These are phyloP conservation scores for Cubamyces lactineus DNA, from an alignment of 768 basidiomycete species.

Conservation along the genomic window DNA sequence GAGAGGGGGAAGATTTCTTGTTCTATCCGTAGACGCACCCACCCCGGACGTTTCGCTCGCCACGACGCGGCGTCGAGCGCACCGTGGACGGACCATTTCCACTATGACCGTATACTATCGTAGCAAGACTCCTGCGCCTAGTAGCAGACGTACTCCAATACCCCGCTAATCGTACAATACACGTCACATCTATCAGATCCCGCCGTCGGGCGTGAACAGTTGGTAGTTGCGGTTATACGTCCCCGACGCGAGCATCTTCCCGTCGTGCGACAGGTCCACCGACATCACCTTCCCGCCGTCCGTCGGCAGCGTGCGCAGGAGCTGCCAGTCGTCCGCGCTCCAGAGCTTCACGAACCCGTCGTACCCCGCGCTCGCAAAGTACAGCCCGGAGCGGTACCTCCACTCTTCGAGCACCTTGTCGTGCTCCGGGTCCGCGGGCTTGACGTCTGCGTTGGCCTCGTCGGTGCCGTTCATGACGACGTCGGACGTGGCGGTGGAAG, in stretches of 20 bases:
- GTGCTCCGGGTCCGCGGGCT: conserved; percentile 19
- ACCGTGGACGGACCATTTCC: no score
- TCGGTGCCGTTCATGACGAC: conserved; percentile 54
- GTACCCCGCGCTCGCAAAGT: conserved; percentile 92
- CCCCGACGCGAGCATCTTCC: conserved; percentile 82
- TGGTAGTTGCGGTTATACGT: conserved; percentile 96
- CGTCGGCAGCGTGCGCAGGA: conserved; percentile 84
- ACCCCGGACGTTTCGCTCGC: no score
- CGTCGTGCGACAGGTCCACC: conserved; percentile 87
- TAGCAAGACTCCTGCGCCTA: background rate
- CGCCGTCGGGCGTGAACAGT: conserved; percentile 78
- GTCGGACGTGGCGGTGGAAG: conserved; percentile 27
- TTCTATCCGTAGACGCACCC: no score
- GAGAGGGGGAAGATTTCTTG: no score
- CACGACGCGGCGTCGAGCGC: no score
- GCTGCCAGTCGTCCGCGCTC: conserved; percentile 98
- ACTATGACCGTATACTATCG: background rate
- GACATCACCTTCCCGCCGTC: conserved; percentile 99
- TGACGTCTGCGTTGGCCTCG: conserved; percentile 33
- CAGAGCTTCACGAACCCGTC: conserved; percentile 95
- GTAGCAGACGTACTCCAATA: background rate
- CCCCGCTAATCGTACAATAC: conserved; percentile 13
- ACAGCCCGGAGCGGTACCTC: conserved; percentile 85
- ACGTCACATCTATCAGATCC: background rate
- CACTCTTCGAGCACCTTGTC: conserved; percentile 62